Evolutionary conservation across 768 basidiomycete genomes (phyloP).

Genomic region (Inosperma sp.): DNA sequence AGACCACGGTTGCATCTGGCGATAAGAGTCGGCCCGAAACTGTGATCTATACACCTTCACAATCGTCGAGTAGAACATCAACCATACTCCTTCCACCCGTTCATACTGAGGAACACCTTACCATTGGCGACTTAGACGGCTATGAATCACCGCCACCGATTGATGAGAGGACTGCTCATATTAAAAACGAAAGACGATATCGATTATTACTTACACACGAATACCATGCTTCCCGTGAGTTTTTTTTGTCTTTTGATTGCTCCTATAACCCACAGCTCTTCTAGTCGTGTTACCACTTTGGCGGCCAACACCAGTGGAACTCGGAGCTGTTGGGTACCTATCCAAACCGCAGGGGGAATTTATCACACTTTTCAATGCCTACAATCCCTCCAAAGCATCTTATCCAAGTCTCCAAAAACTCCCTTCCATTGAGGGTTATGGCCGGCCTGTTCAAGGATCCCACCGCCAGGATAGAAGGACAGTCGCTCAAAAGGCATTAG

Average conservation of each 20-base stretch:
- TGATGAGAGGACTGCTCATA: constrained; percentile 38
- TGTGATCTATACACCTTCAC: constrained; percentile 33
- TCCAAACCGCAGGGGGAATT: constrained; percentile 64
- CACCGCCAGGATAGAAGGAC: constrained; percentile 56
- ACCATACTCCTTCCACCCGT: constrained; percentile 16
- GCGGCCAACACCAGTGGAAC: constrained; percentile 55
- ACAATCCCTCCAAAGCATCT: constrained; percentile 44
- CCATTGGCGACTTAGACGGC: constrained; percentile 24
- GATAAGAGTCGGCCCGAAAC: constrained; percentile 35
- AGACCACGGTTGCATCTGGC: constrained; percentile 32
- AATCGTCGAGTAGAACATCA: constrained; percentile 20
- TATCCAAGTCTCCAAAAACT: constrained; percentile 42
- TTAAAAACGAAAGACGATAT: constrained; percentile 62
- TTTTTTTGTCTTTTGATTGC: background rate
- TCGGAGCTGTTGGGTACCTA: constrained; percentile 80
- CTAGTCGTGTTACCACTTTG: constrained; percentile 67
- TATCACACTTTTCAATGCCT: constrained; percentile 70
- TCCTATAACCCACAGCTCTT: background rate
- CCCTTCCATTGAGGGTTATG: constrained; percentile 62
- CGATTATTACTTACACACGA: constrained; percentile 60
- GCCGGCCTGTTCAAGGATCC: constrained; percentile 44
- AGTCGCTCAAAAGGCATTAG: constrained; percentile 47
- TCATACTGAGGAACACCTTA: constrained; percentile 13
- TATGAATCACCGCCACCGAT: constrained; percentile 42
- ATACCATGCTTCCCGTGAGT: constrained; percentile 66